These are phyloP conservation scores for Candida nanaspora DNA, from an alignment of 805 yeast genomes.

Conservation along the genomic window DNA sequence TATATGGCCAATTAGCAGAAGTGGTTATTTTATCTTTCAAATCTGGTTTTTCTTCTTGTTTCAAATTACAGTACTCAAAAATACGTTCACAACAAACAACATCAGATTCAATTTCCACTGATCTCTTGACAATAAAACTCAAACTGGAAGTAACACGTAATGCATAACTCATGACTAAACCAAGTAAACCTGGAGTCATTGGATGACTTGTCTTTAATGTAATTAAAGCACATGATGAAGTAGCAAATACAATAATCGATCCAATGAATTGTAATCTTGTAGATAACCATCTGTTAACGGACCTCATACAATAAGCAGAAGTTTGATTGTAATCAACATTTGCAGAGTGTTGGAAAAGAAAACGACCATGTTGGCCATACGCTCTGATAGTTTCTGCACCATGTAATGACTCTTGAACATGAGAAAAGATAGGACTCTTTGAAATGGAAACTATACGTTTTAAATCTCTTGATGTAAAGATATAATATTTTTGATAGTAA, in stretches of 20 bases:
- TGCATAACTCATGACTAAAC: conserved; percentile 59
- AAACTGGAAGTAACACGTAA: conserved; percentile 47
- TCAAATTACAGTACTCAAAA: conserved; percentile 73
- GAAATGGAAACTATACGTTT: conserved; percentile 66
- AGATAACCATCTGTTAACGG: conserved; percentile 60
- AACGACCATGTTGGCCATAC: conserved; percentile 58
- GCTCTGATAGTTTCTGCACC: conserved; percentile 81
- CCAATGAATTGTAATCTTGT: conserved; percentile 58
- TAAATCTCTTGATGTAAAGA: conserved; percentile 67
- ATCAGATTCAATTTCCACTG: conserved; percentile 58
- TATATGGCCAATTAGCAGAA: conserved; percentile 43
- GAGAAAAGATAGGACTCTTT: conserved; percentile 73
- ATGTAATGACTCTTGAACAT: conserved; percentile 70
- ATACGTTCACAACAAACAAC: conserved; percentile 87
- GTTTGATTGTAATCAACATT: conserved; percentile 43
- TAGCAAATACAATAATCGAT: conserved; percentile 42
- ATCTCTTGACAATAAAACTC: conserved; percentile 48
- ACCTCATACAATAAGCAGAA: conserved; percentile 41
- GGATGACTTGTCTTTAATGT: conserved; percentile 32
- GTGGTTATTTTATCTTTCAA: conserved; percentile 37
- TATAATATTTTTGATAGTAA: conserved; percentile 65
- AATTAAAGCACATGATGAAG: conserved; percentile 40
- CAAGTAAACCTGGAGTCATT: conserved; percentile 52
- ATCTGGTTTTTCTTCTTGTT: conserved; percentile 53
- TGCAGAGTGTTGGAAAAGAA: conserved; percentile 44